Percentiles rank a stretch among this genome's conserved stretches.
phyloP scores from a whole-genome alignment of 805 yeast species.

The Tetrapisispora arboricola region DNA sequence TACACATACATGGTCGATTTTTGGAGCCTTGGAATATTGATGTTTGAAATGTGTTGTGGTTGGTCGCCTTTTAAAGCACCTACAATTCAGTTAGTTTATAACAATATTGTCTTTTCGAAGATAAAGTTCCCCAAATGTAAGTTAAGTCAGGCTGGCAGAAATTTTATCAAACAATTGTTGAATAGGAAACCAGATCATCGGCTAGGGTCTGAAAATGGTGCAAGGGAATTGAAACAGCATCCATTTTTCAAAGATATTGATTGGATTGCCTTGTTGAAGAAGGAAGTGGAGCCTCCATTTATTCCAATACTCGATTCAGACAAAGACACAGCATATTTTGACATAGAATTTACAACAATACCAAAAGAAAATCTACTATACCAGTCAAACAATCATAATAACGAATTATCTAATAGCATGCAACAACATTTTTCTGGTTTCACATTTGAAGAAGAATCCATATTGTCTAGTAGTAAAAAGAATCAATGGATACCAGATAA shows the following conservation, averaged over 20 bases:
- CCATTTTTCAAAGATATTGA: slow-evolving; percentile 86
- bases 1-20: slow-evolving; percentile 98
- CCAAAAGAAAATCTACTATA: slow-evolving; percentile 62
- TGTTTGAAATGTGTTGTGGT: slow-evolving; percentile 98
- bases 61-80: slow-evolving; percentile 99
- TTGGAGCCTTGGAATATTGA: slow-evolving; percentile 94
- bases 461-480: background rate
- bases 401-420: slow-evolving; percentile 76
- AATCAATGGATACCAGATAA: background rate
- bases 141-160: slow-evolving; percentile 81
- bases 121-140: slow-evolving; percentile 96
- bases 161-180: slow-evolving; percentile 87
- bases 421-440: slow-evolving; percentile 93
- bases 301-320: slow-evolving; percentile 87
- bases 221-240: slow-evolving; percentile 84
- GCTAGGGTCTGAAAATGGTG: slow-evolving; percentile 83
- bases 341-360: slow-evolving; percentile 91
- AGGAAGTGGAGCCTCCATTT: slow-evolving; percentile 91
- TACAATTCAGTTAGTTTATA: slow-evolving; percentile 96
- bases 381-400: slow-evolving; percentile 31
- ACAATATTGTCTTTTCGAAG: slow-evolving; percentile 96
- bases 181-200: slow-evolving; percentile 95
- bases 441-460: slow-evolving; percentile 85
- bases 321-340: slow-evolving; percentile 91
- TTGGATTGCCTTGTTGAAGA: slow-evolving; percentile 69